These are phyloP conservation scores for Diplosphaera chodatii DNA, from an alignment of 139 green algal species.

Conservation along the genomic window DNA sequence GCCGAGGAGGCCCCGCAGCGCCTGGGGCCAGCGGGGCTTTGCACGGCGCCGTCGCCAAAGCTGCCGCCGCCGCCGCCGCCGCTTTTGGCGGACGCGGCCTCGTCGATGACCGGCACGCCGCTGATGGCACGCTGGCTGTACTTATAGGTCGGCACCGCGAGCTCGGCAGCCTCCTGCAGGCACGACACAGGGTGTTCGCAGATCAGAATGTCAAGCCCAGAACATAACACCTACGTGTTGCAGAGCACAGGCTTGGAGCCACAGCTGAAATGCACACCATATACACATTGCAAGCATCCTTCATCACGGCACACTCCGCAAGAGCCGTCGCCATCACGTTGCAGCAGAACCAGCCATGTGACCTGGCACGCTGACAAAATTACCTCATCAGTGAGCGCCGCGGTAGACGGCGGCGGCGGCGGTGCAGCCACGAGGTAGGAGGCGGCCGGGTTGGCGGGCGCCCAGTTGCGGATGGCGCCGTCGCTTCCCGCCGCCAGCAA, in stretches of 20 bases:
- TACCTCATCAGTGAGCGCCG: background rate
- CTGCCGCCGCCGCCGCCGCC: conserved; percentile 9
- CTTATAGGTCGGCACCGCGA: conserved; percentile 39
- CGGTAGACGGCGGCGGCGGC: conserved; percentile 33
- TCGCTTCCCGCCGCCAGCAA: conserved; percentile 66
- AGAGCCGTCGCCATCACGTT: no score
- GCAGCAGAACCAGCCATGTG: no score
- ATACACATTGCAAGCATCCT: no score
- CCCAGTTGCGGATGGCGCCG: conserved; percentile 52
- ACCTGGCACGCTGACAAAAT: no score
- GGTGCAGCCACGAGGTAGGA: conserved; percentile 57
- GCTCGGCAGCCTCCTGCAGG: conserved; percentile 4
- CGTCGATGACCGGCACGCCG: conserved; percentile 57
- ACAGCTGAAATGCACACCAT: no score
- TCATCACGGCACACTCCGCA: no score
- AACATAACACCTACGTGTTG: no score
- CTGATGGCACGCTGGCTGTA: conserved; percentile 26
- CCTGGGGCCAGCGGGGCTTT: background rate
- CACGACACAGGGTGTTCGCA: background rate
- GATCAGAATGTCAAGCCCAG: background rate
- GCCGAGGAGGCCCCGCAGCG: conserved; percentile 26
- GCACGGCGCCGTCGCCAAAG: background rate
- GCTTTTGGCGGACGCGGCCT: conserved; percentile 25
- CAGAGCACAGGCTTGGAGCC: no score
- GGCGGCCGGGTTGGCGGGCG: conserved; percentile 37